A percentile compares a stretch with the other conserved stretches of the same genome.
phyloP scores from a whole-genome alignment of 306 rosid genomes.

The Lablab purpureus region DNA sequence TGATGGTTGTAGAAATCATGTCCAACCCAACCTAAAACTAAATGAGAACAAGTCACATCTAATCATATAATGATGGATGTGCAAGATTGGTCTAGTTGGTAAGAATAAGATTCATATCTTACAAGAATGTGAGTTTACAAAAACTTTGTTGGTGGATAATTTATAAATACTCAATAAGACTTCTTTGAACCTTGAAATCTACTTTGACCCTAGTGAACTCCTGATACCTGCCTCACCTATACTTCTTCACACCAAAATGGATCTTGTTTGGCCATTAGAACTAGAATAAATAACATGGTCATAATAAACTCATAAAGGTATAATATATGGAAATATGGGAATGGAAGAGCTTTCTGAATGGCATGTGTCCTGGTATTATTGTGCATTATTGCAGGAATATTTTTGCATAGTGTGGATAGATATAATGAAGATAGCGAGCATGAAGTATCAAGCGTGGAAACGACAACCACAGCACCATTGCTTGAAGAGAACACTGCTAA shows the following conservation, averaged over 20 bases:
- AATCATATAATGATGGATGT: not conserved
- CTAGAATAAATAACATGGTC: not conserved
- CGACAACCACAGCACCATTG: constrained; percentile 63
- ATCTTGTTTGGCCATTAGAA: constrained; percentile 9
- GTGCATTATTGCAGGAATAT: constrained; percentile 63
- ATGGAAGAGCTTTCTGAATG: not conserved
- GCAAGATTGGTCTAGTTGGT: not conserved
- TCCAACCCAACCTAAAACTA: not conserved
- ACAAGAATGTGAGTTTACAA: not conserved
- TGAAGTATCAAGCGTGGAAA: constrained; percentile 38
- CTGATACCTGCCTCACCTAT: not conserved
- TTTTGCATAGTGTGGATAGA: constrained; percentile 66
- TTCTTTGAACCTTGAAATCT: not conserved
- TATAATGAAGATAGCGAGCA: constrained; percentile 65
- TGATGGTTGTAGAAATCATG: not conserved
- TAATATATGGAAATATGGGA: not conserved
- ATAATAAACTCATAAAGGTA: constrained; percentile 3
- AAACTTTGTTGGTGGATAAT: too few species aligned
- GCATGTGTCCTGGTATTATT: not conserved
- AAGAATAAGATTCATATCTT: not conserved
- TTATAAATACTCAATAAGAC: too few species aligned
- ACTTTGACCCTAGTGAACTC: not conserved
- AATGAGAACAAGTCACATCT: not conserved
- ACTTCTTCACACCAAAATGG: not conserved
- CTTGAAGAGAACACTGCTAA: constrained; percentile 52